Percentiles rank a stretch among this genome's conserved stretches.
Conservation (phyloP, 352 stramenopile species). For the Lagenidium giganteum region DNA sequence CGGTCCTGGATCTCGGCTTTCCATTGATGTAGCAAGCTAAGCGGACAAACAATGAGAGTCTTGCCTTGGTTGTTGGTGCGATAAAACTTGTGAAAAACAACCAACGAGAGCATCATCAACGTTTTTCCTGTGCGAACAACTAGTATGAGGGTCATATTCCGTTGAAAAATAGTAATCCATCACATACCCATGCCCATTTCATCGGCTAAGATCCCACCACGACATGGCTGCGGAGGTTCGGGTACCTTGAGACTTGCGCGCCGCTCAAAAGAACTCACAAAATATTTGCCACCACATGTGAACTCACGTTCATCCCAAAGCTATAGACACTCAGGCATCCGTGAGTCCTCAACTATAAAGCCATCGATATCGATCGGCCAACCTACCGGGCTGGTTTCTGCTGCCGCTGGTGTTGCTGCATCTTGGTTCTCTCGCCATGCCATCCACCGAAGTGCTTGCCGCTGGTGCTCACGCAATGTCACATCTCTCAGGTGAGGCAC, state of each 20-base stretch:
- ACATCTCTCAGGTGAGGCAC: slow-evolving; percentile 51
- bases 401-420: slow-evolving; percentile 2
- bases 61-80: slow-evolving; percentile 14
- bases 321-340: slow-evolving; percentile 25
- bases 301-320: slow-evolving; percentile 72
- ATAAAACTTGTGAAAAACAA: slow-evolving; percentile 53
- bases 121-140: slow-evolving; percentile 47
- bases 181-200: slow-evolving; percentile 88
- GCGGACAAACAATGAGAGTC: slow-evolving; percentile 82
- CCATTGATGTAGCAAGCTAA: slow-evolving; percentile 88
- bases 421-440: slow-evolving; percentile 63
- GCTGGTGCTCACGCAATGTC: slow-evolving; percentile 74
- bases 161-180: slow-evolving; percentile 1
- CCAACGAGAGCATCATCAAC: slow-evolving; percentile 72
- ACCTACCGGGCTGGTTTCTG: slow-evolving; percentile 46
- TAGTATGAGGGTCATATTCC: not conserved
- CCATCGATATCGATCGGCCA: no score
- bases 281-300: slow-evolving; percentile 44
- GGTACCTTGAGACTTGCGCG: slow-evolving; percentile 56
- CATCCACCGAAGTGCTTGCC: slow-evolving; percentile 84
- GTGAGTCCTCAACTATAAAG: no score
- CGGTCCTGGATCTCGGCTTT: slow-evolving; percentile 76
- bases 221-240: slow-evolving; percentile 44
- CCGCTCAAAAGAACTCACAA: slow-evolving; percentile 81
- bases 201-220: slow-evolving; percentile 85